Conservation (phyloP, 202 grass and related monocot species). For the Bolboschoenoplectus hybrid region DNA sequence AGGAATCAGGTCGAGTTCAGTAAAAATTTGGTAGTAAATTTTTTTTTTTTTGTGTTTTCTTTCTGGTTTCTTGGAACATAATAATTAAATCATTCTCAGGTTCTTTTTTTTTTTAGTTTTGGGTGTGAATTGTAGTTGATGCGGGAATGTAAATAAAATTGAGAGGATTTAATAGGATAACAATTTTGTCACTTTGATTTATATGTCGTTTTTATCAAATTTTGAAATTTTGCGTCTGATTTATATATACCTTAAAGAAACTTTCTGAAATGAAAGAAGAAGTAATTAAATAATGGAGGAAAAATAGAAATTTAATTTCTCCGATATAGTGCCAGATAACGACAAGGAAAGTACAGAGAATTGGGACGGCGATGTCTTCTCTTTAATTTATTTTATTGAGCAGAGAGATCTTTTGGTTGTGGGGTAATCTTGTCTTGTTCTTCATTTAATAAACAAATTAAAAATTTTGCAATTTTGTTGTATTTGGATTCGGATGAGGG, state of each 20-base stretch:
- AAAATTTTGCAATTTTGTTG: neutral
- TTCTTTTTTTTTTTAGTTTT: constrained; percentile 18
- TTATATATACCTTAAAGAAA: neutral
- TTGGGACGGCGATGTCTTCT: neutral
- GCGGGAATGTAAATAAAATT: constrained; percentile 42
- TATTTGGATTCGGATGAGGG: neutral
- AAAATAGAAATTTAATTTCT: constrained; percentile 13
- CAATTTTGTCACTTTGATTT: neutral
- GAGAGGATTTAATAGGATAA: constrained; percentile 29
- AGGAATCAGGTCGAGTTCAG: neutral
- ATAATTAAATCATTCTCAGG: neutral
- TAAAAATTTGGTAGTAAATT: neutral
- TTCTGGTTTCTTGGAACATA: constrained; percentile 26
- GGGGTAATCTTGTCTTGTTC: neutral
- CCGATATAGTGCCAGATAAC: neutral
- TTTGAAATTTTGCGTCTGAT: neutral
- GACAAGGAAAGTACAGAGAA: constrained; percentile 23
- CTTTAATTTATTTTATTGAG: constrained; percentile 2
- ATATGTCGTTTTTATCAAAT: neutral
- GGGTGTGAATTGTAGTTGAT: constrained; percentile 24
- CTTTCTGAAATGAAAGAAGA: neutral
- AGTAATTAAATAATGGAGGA: neutral
- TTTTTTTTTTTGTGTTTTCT: constrained; percentile 22
- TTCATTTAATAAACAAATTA: neutral
- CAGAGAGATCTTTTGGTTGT: constrained; percentile 32